These are phyloP conservation scores for Knufia fluminis DNA, from an alignment of 2,329 filamentous ascomycete genomes.

Conservation along the genomic window DNA sequence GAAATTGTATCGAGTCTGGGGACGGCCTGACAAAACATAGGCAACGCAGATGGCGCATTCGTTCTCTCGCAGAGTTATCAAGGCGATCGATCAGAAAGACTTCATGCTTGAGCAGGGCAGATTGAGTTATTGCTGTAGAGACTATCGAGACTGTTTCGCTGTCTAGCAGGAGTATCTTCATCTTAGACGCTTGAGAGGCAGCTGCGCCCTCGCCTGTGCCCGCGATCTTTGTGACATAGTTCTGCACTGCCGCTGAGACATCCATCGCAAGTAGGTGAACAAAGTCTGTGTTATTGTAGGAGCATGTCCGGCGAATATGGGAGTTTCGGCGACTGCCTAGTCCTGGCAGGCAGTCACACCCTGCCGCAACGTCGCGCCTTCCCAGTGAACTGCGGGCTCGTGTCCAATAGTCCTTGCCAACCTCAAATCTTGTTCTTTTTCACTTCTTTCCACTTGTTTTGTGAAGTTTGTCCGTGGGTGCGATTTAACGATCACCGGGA, in stretches of 20 bases:
- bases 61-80: conserved; percentile 81
- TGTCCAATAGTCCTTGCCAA: too few relatives aligned
- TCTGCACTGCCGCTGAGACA: conserved; percentile 80
- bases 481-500: too few relatives aligned
- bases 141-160: conserved; percentile 88
- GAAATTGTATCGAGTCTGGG: conserved; percentile 78
- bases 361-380: background rate
- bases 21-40: conserved; percentile 89
- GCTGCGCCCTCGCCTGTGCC: conserved; percentile 63
- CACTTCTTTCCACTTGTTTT: background rate
- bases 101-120: conserved; percentile 86
- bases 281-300: background rate
- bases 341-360: background rate
- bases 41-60: conserved; percentile 94
- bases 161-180: conserved; percentile 95
- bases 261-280: conserved; percentile 59
- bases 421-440: too few relatives aligned
- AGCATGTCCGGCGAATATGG: background rate
- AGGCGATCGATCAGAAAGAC: conserved; percentile 95
- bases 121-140: conserved; percentile 92
- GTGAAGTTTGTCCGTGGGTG: too few relatives aligned
- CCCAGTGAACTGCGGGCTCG: background rate
- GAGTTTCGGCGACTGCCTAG: background rate
- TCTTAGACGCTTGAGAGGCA: conserved; percentile 65
- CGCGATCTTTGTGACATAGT: conserved; percentile 96